Evolutionary conservation across 2,329 filamentous ascomycete genomes (phyloP).

Genomic region (Aschersonia sp.): DNA sequence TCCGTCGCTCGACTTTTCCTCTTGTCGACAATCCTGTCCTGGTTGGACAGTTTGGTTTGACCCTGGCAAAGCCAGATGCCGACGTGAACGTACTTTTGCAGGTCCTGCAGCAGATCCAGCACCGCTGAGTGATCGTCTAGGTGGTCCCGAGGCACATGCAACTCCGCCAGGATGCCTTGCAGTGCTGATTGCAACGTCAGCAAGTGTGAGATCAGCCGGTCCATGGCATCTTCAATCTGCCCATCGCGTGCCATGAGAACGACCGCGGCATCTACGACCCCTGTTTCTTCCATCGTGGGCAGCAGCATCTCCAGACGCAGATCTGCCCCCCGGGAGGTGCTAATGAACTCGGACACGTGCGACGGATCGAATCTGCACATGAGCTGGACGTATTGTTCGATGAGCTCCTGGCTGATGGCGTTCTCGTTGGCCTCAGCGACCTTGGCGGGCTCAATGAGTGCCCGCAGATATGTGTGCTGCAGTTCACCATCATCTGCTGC

Average conservation of each 20-base stretch:
- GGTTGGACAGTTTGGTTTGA: slow-evolving; percentile 51
- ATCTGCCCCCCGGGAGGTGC: slow-evolving; percentile 59
- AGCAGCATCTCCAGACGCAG: slow-evolving; percentile 67
- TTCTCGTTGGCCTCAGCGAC: slow-evolving; percentile 17
- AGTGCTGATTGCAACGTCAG: slow-evolving; percentile 66
- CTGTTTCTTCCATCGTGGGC: slow-evolving; percentile 76
- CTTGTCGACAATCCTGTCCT: slow-evolving; percentile 30
- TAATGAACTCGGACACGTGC: slow-evolving; percentile 77
- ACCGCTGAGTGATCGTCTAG: slow-evolving; percentile 44
- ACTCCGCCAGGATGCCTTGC: slow-evolving; percentile 53
- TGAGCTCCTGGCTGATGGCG: slow-evolving; percentile 40
- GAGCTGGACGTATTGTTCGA: slow-evolving; percentile 75
- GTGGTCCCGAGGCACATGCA: slow-evolving; percentile 37
- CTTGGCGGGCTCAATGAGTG: slow-evolving; percentile 52
- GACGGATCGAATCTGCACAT: slow-evolving; percentile 76
- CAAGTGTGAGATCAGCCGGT: slow-evolving; percentile 68
- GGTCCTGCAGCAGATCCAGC: slow-evolving; percentile 56
- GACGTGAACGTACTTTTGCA: slow-evolving; percentile 83
- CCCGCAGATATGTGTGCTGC: slow-evolving; percentile 63
- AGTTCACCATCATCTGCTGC: slow-evolving; percentile 44
- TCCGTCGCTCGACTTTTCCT: slow-evolving; percentile 29
- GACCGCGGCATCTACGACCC: slow-evolving; percentile 84
- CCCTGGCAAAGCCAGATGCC: slow-evolving; percentile 93
- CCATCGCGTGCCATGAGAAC: slow-evolving; percentile 83
- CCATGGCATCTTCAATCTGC: slow-evolving; percentile 69